Percentiles rank a stretch among this genome's conserved stretches.
Conservation (phyloP, 2,329 filamentous ascomycete genomes). For the Xylaria sp. region DNA sequence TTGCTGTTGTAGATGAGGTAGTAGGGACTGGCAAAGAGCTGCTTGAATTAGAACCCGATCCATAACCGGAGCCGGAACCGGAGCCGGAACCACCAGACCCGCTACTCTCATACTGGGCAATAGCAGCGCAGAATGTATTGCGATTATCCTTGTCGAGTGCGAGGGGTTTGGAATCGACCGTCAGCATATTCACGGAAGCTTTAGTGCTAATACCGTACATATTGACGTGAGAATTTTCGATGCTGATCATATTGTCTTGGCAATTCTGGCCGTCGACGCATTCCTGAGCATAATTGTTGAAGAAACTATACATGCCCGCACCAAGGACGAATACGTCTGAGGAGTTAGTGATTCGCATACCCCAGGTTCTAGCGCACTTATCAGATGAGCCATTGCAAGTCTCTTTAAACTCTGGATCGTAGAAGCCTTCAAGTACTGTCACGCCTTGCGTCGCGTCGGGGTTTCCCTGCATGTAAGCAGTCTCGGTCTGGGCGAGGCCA, state of each 20-base stretch:
- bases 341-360: conserved; percentile 76
- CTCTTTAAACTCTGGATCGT: conserved; percentile 75
- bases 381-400: conserved; percentile 61
- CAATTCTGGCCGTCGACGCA: conserved; percentile 76
- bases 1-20: conserved; percentile 21
- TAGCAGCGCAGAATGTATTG: conserved; percentile 72
- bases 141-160: conserved; percentile 70
- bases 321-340: conserved; percentile 76
- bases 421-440: conserved; percentile 64
- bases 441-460: conserved; percentile 77
- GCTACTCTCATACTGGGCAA: conserved; percentile 61
- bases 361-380: conserved; percentile 79
- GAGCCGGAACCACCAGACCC: conserved; percentile 20
- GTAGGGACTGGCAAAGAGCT: conserved; percentile 29
- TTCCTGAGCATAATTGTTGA: conserved; percentile 80
- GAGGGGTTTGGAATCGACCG: conserved; percentile 64
- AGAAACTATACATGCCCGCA: conserved; percentile 83
- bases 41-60: conserved; percentile 33
- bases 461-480: conserved; percentile 88
- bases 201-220: conserved; percentile 80
- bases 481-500: conserved; percentile 88
- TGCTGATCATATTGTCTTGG: conserved; percentile 80
- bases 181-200: conserved; percentile 79
- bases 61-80: conserved; percentile 22
- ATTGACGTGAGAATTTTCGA: conserved; percentile 72